Percentiles rank a stretch among this genome's conserved stretches.
Evolutionary conservation across 139 green algal species (phyloP).

Genomic region (Choricystis sp.): DNA sequence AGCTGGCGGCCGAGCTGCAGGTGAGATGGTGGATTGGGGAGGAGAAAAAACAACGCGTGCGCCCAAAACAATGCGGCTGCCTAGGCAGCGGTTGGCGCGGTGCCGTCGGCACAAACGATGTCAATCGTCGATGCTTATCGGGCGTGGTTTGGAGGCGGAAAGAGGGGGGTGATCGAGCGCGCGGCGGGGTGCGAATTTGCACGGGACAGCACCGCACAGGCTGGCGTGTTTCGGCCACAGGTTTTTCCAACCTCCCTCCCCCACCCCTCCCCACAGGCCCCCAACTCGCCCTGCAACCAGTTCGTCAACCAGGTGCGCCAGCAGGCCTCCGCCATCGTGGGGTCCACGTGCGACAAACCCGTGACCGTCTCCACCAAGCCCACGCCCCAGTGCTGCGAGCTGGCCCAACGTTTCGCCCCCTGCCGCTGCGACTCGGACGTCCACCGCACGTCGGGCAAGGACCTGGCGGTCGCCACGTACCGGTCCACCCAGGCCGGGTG

Average conservation of each 20-base stretch:
- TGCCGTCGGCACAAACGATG: too few relatives aligned
- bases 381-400: neutral
- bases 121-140: too few relatives aligned
- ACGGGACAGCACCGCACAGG: too few relatives aligned
- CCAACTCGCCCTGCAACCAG: neutral
- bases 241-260: neutral
- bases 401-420: neutral
- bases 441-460: neutral
- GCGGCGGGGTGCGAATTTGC: too few relatives aligned
- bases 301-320: neutral
- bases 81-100: neutral
- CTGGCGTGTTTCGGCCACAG: neutral
- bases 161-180: too few relatives aligned
- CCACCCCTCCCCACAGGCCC: neutral
- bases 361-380: neutral
- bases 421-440: neutral
- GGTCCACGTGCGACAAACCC: neutral
- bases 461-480: neutral
- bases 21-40: neutral
- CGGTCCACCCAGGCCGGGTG: neutral
- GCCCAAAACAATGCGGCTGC: neutral
- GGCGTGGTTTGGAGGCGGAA: too few relatives aligned
- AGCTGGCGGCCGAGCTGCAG: neutral
- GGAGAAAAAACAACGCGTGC: neutral
- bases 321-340: neutral